Evolutionary conservation across 192 early-diverging fungal genomes (phyloP).

Genomic region (Cladochytrium replicatum): DNA sequence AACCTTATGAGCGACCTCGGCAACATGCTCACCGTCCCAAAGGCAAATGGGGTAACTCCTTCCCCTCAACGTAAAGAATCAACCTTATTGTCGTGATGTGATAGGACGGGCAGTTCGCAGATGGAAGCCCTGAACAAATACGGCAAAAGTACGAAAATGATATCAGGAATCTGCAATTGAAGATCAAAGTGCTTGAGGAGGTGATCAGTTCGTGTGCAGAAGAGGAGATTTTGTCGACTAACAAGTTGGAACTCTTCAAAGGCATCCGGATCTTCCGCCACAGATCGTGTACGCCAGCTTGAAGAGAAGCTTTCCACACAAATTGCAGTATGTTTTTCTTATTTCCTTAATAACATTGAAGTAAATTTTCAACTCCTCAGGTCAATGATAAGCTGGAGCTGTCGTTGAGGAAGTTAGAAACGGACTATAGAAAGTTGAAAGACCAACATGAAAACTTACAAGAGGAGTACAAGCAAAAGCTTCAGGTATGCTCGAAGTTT

Average conservation of each 20-base stretch:
- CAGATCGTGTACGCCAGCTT: constrained; percentile 12
- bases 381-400: no score
- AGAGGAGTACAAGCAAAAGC: constrained; percentile 64
- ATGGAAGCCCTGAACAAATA: constrained; percentile 12
- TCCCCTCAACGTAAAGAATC: not conserved
- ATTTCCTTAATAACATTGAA: constrained; percentile 7
- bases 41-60: constrained; percentile 7
- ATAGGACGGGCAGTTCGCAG: no score
- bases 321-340: constrained; percentile 1
- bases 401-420: constrained; percentile 17
- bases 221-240: not conserved
- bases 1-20: constrained; percentile 69
- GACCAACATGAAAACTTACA: constrained; percentile 39
- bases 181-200: constrained; percentile 21
- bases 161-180: constrained; percentile 6
- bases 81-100: no score
- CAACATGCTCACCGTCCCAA: constrained; percentile 43
- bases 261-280: not conserved
- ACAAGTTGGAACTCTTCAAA: constrained; percentile 1
- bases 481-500: constrained; percentile 52
- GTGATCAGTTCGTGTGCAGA: not conserved
- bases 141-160: constrained; percentile 22
- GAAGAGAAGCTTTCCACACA: constrained; percentile 15
- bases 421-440: constrained; percentile 22
- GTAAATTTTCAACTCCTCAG: no score